Conservation (phyloP, 345 rosid genomes). For the Citrus australasica region DNA sequence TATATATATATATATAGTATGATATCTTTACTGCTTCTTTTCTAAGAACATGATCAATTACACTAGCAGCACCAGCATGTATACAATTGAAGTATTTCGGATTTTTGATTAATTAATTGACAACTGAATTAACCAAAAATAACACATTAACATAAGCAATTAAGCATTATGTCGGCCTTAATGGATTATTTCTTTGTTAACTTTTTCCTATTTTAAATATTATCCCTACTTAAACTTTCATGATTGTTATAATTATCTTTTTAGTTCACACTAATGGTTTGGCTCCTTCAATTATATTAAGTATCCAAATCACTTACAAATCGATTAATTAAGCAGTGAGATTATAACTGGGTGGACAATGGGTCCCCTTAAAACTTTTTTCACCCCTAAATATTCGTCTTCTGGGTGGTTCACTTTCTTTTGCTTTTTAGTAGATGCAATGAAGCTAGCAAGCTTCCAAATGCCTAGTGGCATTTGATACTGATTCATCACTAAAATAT, state of each 20-base stretch:
- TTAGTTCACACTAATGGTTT: not conserved
- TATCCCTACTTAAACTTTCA: not conserved
- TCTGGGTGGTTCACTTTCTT: conserved; percentile 12
- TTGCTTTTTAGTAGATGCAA: conserved; percentile 8
- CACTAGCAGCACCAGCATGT: not conserved
- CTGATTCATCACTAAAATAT: not conserved
- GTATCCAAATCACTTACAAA: not conserved
- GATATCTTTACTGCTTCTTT: not conserved
- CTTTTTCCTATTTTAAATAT: not conserved
- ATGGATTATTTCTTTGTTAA: not conserved
- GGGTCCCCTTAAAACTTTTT: not conserved
- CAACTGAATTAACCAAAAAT: not conserved
- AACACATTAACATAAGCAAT: not conserved
- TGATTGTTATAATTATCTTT: not conserved
- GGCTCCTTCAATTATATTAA: not conserved
- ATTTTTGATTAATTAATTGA: not conserved
- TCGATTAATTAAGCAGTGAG: not conserved
- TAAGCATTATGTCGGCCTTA: not conserved
- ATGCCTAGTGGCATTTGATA: not conserved
- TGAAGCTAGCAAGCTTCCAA: not conserved
- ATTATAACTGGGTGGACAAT: not conserved
- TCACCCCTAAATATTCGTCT: not conserved
- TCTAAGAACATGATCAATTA: not conserved
- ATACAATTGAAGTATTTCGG: not conserved
- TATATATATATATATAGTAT: not conserved